Base-by-base conservation (phyloP, 2,329 filamentous ascomycete species). In the Ophiostoma perfectum region DNA sequence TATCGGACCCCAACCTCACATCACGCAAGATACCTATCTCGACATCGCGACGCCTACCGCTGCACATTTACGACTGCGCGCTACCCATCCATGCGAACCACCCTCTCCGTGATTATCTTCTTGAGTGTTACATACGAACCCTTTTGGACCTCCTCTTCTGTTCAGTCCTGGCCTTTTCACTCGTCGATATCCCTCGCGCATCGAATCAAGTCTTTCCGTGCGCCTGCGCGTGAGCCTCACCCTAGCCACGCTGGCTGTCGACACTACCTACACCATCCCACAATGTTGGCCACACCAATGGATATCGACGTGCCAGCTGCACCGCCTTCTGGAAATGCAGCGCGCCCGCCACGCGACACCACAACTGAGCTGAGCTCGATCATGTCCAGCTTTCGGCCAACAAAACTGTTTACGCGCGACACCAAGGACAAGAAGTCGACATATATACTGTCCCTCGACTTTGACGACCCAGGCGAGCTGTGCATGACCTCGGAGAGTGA, bases 401-500 rank as follows among this genome's bases (percentile, higher is more conserved):
- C 89, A 64, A 93, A 92, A 83, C 83, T 88, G 18, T 89, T 90
- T 73, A 82, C 81, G 63, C 83, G 86, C 58, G 83, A 86, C 70
- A 73, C 81, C 55, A 85, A 84, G 73, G 83, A 84, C 69, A 80
- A 80, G 69, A 78, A 82, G 9, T 81, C 83, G 66, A 86, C 88
- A 4, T 84, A 88, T 72, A 87, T 97, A 70, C 90, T 95, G 8
- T 98, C 94, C 1, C 86, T 99, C 74, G 94, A 99, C 81, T 99
- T 97, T 77, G 93, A 98, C 78, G 93, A 98, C 80, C 90, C 91
- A 60, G 95, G 95, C 77, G 93, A 97, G 78, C 90, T 94, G 65
- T 86, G 96, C 70, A 92, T 99, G 79, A 91, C 93, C 0, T 92
- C 93, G 5, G 91, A 93, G 73, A 93, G 92, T 80, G 95, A 99